These are phyloP conservation scores for Oryza brachyantha DNA, from an alignment of 176 grass and related monocot species.

Conservation along the genomic window DNA sequence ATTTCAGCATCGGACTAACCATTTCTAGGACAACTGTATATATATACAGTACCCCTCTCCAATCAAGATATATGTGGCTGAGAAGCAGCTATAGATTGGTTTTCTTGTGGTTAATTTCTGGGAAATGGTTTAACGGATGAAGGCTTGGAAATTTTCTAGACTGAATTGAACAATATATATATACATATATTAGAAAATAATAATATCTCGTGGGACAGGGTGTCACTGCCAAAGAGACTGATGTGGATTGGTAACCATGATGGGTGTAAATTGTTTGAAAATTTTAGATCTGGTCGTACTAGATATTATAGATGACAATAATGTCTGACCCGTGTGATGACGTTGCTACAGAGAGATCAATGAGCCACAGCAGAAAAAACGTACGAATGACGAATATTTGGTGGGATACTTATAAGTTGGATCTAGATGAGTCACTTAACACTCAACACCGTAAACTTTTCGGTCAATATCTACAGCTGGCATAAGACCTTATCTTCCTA, in stretches of 20 bases:
- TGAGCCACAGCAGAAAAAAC: rapidly evolving
- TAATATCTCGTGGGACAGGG: not conserved
- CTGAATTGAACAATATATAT: not conserved
- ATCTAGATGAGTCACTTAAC: not conserved
- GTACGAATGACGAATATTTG: not conserved
- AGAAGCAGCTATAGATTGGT: not conserved
- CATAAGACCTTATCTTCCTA: not conserved
- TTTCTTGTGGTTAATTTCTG: not conserved
- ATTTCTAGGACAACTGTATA: conserved; percentile 11
- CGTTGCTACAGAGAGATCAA: not conserved
- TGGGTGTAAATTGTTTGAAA: not conserved
- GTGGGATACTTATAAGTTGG: not conserved
- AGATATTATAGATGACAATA: not conserved
- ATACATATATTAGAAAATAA: not conserved
- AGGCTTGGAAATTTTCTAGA: not conserved
- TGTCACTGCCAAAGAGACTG: not conserved
- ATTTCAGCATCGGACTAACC: not conserved
- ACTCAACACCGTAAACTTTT: not conserved
- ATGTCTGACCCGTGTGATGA: rapidly evolving
- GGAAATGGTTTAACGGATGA: not conserved
- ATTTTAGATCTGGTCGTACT: not conserved
- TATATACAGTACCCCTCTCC: too few relatives aligned
- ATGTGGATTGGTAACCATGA: not conserved
- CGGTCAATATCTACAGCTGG: rapidly evolving
- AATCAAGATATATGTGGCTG: not conserved